These are phyloP conservation scores for Fusarium piperis DNA, from an alignment of 2,329 filamentous ascomycete species.

Conservation along the genomic window DNA sequence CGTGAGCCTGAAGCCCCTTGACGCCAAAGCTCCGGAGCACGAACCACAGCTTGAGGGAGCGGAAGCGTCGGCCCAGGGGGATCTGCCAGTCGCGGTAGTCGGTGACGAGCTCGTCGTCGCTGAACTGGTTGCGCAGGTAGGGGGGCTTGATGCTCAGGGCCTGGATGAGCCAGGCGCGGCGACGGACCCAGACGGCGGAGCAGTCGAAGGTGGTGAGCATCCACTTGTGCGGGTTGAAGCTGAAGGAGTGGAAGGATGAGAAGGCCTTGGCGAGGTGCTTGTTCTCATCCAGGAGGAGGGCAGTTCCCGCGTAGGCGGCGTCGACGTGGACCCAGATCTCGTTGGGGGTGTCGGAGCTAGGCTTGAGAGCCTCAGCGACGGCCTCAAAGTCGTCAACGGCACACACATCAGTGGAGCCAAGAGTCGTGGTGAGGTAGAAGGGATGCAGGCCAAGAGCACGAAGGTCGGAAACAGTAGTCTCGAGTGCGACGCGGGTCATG, in stretches of 20 bases:
- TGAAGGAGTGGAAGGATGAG: conserved; percentile 82
- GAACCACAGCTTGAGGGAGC: conserved; percentile 94
- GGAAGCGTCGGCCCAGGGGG: conserved; percentile 87
- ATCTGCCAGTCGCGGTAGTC: conserved; percentile 99
- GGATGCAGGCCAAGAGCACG: conserved; percentile 78
- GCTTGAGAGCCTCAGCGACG: conserved; percentile 64
- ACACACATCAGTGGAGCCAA: conserved; percentile 90
- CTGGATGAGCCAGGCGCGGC: conserved; percentile 78
- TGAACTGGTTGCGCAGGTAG: conserved; percentile 84
- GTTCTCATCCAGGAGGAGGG: conserved; percentile 83
- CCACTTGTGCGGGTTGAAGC: conserved; percentile 99
- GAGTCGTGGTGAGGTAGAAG: conserved; percentile 84
- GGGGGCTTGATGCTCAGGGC: conserved; percentile 82
- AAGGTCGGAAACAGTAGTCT: conserved; percentile 70
- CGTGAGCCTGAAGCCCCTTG: conserved; percentile 76
- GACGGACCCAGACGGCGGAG: conserved; percentile 81
- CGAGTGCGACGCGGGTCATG: conserved; percentile 73
- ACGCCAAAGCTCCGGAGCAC: conserved; percentile 86
- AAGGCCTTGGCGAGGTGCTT: conserved; percentile 73
- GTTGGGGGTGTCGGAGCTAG: conserved; percentile 45
- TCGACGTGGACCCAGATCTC: conserved; percentile 93
- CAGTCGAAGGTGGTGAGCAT: conserved; percentile 91
- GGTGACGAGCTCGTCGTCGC: conserved; percentile 84
- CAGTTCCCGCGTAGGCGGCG: conserved; percentile 89
- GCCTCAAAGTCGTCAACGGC: conserved; percentile 83